Evolutionary conservation across 2,329 filamentous ascomycete species (phyloP).

Genomic region (Nemania serpens): DNA sequence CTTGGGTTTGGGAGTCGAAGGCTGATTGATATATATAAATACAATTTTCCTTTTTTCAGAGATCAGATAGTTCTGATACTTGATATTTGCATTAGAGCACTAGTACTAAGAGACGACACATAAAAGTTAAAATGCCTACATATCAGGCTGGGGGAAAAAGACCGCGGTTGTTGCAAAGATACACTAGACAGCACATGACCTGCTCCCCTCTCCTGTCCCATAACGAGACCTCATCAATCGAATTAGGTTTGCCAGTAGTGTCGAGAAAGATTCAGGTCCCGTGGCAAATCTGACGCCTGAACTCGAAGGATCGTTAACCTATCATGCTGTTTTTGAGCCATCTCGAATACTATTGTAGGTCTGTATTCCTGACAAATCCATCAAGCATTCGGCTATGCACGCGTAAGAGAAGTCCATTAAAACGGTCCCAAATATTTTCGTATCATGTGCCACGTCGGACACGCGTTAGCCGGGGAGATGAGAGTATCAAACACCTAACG

Average conservation of each 20-base stretch:
- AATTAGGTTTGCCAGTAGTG: constrained; percentile 22
- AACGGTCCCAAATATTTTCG: constrained; percentile 36
- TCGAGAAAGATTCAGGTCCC: constrained; percentile 5
- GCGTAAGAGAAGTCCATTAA: constrained; percentile 36
- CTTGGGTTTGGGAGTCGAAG: not conserved
- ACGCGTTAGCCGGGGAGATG: constrained; percentile 31
- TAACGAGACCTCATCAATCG: constrained; percentile 27
- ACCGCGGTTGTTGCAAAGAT: constrained; percentile 37
- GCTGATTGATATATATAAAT: not conserved
- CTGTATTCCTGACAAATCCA: constrained; percentile 41
- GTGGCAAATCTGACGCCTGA: constrained; percentile 9
- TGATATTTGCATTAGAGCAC: constrained; percentile 68
- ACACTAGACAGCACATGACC: constrained; percentile 36
- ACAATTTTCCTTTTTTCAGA: constrained; percentile 11
- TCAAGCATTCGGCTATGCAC: constrained; percentile 35
- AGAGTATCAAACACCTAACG: constrained; percentile 42
- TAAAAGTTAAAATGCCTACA: constrained; percentile 40
- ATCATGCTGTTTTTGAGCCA: constrained; percentile 34
- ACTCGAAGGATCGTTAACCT: constrained; percentile 30
- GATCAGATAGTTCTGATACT: constrained; percentile 45
- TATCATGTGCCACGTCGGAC: constrained; percentile 34
- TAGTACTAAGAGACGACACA: constrained; percentile 56
- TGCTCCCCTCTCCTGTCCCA: constrained; percentile 30
- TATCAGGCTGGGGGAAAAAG: constrained; percentile 36
- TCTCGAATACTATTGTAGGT: constrained; percentile 33